phyloP scores from a whole-genome alignment of 768 basidiomycete genomes.

The Galerina sulciceps region DNA sequence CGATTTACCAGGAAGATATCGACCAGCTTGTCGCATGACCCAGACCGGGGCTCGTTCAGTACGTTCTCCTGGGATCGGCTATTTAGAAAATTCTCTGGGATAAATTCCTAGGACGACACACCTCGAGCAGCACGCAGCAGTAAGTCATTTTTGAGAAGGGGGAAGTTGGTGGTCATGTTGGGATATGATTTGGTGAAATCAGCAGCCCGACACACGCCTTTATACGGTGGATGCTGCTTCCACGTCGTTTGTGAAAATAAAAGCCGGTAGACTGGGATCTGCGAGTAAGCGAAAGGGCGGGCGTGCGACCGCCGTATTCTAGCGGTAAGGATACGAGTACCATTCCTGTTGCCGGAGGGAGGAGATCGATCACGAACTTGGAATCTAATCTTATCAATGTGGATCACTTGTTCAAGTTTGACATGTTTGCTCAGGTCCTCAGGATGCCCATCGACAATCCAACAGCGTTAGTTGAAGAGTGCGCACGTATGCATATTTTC shows the following conservation, averaged over 20 bases:
- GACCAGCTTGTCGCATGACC: slow-evolving; percentile 98
- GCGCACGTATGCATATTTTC: slow-evolving; percentile 16
- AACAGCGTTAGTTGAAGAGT: slow-evolving; percentile 69
- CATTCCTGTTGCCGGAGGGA: slow-evolving; percentile 11
- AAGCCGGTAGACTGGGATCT: slow-evolving; percentile 13
- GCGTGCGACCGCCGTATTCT: neutral
- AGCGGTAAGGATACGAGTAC: neutral
- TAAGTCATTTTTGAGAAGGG: slow-evolving; percentile 84
- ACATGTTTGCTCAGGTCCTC: neutral
- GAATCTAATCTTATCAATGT: slow-evolving; percentile 22
- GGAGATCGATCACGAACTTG: slow-evolving; percentile 2
- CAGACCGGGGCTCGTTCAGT: slow-evolving; percentile 96
- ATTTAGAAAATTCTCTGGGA: neutral
- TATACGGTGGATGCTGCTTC: slow-evolving; percentile 6
- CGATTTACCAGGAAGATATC: slow-evolving; percentile 85
- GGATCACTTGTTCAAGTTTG: neutral
- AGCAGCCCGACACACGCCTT: slow-evolving; percentile 8
- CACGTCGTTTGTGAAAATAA: slow-evolving; percentile 22
- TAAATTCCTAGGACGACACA: slow-evolving; percentile 25
- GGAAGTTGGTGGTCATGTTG: slow-evolving; percentile 49
- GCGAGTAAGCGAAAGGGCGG: slow-evolving; percentile 15
- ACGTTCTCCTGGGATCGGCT: slow-evolving; percentile 60
- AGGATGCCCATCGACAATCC: slow-evolving; percentile 60
- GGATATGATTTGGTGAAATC: neutral
- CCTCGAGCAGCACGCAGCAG: slow-evolving; percentile 87